These are phyloP conservation scores for Biscogniauxia sp. DNA, from an alignment of 2,329 filamentous ascomycete genomes.

Conservation along the genomic window DNA sequence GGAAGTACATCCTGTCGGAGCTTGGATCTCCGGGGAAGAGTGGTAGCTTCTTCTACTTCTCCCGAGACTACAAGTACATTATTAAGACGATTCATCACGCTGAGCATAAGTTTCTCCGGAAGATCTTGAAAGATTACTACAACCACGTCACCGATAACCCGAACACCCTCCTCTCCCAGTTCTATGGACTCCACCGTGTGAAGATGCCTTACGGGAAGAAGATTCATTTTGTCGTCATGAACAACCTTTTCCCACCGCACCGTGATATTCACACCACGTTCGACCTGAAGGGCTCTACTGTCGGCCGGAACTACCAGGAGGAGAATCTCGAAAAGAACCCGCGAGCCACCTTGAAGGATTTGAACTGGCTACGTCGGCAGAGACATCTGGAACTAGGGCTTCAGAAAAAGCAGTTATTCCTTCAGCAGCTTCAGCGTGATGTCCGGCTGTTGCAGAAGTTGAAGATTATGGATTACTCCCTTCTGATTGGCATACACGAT, in stretches of 20 bases:
- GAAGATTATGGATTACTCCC: constrained; percentile 98
- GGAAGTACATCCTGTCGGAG: constrained; percentile 97
- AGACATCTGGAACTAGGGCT: constrained; percentile 85
- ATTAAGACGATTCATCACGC: constrained; percentile 99
- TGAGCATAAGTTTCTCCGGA: constrained; percentile 84
- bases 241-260: constrained; percentile 97
- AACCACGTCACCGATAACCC: constrained; percentile 89
- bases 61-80: constrained; percentile 98
- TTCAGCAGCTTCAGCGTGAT: constrained; percentile 85
- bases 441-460: constrained; percentile 82
- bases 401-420: constrained; percentile 81
- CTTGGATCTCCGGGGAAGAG: constrained; percentile 96
- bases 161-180: constrained; percentile 94
- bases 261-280: constrained; percentile 97
- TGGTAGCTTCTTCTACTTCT: constrained; percentile 99
- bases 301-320: constrained; percentile 88
- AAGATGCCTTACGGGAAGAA: constrained; percentile 98
- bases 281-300: constrained; percentile 93
- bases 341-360: constrained; percentile 87
- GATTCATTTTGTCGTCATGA: constrained; percentile 99
- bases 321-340: constrained; percentile 86
- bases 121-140: constrained; percentile 89
- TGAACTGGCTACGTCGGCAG: constrained; percentile 91
- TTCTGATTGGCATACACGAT: constrained; percentile 93
- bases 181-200: constrained; percentile 94